These are phyloP conservation scores for Micromonas pusilla DNA, from an alignment of 139 green algal genomes.

Conservation along the genomic window DNA sequence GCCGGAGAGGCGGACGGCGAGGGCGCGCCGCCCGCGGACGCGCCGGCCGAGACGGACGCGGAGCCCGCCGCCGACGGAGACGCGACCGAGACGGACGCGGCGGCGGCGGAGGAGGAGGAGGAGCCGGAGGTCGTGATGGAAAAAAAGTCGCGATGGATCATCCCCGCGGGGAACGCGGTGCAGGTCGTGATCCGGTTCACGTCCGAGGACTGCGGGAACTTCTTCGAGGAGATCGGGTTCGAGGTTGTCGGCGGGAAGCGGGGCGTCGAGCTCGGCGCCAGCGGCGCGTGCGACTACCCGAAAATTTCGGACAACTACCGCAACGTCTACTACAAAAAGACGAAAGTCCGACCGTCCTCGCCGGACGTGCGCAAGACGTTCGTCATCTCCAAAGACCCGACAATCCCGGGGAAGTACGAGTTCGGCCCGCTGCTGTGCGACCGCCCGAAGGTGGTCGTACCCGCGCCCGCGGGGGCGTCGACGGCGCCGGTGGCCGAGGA, in stretches of 20 bases:
- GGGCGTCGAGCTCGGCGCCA: conserved; percentile 25
- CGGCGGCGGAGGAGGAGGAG: conserved; percentile 27
- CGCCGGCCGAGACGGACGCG: conserved; percentile 13
- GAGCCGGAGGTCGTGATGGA: conserved; percentile 21
- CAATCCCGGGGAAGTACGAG: conserved; percentile 48
- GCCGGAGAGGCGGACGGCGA: background rate
- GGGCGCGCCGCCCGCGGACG: background rate
- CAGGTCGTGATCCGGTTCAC: conserved; percentile 55
- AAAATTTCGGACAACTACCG: conserved; percentile 48
- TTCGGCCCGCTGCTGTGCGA: conserved; percentile 63
- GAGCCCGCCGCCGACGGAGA: background rate
- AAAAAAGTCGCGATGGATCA: conserved; percentile 49
- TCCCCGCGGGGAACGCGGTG: conserved; percentile 42
- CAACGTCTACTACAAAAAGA: conserved; percentile 53
- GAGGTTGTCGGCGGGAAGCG: conserved; percentile 51
- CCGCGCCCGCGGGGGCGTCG: conserved; percentile 8
- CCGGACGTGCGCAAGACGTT: conserved; percentile 53
- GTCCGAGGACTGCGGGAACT: conserved; percentile 42
- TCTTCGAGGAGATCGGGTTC: conserved; percentile 55
- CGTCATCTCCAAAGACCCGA: conserved; percentile 43
- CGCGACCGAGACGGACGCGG: background rate
- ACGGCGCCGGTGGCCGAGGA: background rate
- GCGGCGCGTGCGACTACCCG: conserved; percentile 54
- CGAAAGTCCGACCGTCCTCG: conserved; percentile 49
- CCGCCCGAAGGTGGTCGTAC: too few species aligned